Evolutionary conservation across 2,329 filamentous ascomycete species (phyloP).

Genomic region (Elsinoe australis): DNA sequence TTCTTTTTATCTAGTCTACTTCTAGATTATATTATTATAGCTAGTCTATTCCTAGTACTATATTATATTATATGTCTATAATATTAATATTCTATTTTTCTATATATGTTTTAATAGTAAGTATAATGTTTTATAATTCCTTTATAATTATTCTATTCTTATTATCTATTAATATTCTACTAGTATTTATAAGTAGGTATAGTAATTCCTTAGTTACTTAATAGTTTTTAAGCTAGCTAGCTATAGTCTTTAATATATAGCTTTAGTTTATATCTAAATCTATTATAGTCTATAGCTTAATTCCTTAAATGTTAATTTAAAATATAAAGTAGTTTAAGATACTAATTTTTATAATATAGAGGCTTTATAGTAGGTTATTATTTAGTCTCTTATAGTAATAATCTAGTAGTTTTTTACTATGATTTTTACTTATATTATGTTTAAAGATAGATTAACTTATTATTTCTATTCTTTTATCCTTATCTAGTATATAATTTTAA

Average conservation of each 20-base stretch:
- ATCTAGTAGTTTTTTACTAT: slow-evolving; percentile 6
- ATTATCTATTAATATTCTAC: not conserved
- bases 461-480: not conserved
- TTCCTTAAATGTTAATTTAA: not conserved
- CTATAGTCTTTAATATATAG: not conserved
- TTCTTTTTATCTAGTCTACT: not conserved
- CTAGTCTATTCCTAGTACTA: slow-evolving; percentile 3
- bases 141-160: slow-evolving; percentile 2
- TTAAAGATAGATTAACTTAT: not conserved
- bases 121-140: not conserved
- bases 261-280: not conserved
- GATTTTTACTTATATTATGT: not conserved
- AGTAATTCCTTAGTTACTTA: not conserved
- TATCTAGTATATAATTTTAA: not conserved
- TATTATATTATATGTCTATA: not conserved
- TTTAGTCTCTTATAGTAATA: not conserved
- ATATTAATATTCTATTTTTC: not conserved
- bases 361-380: not conserved
- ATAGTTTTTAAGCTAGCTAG: not conserved
- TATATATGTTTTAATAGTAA: slow-evolving; percentile 1
- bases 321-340: not conserved
- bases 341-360: not conserved
- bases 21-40: slow-evolving; percentile 1
- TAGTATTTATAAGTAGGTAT: not conserved
- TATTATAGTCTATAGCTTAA: not conserved